These are phyloP conservation scores for Aspergillus chevalieri DNA, from an alignment of 2,329 filamentous ascomycete genomes.

Conservation along the genomic window DNA sequence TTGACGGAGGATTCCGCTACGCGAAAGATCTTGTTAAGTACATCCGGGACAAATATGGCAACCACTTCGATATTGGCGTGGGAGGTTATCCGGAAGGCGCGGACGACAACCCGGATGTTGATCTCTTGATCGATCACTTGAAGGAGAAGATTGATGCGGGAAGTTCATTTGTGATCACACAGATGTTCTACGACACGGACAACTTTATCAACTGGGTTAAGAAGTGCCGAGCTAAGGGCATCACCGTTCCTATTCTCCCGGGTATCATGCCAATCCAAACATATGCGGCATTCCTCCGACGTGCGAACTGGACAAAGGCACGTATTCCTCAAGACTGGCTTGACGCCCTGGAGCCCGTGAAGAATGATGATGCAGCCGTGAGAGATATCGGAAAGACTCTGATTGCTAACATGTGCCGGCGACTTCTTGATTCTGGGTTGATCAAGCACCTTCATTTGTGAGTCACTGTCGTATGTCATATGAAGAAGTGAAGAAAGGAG, in stretches of 20 bases:
- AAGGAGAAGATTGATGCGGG: conserved; percentile 97
- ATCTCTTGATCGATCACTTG: conserved; percentile 78
- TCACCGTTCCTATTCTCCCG: conserved; percentile 74
- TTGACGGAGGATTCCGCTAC: conserved; percentile 82
- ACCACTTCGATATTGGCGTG: conserved; percentile 95
- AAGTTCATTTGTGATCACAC: conserved; percentile 88
- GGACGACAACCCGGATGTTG: conserved; percentile 85
- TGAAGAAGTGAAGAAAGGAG: neutral
- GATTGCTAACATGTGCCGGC: conserved; percentile 83
- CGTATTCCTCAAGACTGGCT: conserved; percentile 76
- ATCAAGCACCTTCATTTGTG: conserved; percentile 86
- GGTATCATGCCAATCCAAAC: conserved; percentile 94
- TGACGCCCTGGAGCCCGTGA: conserved; percentile 77
- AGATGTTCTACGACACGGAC: conserved; percentile 99
- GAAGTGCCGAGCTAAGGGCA: conserved; percentile 78
- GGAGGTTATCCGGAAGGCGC: conserved; percentile 94
- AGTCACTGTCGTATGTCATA: conserved; percentile 18
- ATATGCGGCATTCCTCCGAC: conserved; percentile 83
- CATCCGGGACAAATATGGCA: conserved; percentile 70
- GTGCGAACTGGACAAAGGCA: conserved; percentile 87
- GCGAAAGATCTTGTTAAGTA: conserved; percentile 85
- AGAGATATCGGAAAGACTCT: conserved; percentile 81
- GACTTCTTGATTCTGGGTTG: conserved; percentile 70
- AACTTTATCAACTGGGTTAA: conserved; percentile 88
- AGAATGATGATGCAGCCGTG: conserved; percentile 92